Percentiles rank a stretch among this genome's conserved stretches.
phyloP scores from a whole-genome alignment of 129 eudicot genomes.

The Glebionis coronaria region DNA sequence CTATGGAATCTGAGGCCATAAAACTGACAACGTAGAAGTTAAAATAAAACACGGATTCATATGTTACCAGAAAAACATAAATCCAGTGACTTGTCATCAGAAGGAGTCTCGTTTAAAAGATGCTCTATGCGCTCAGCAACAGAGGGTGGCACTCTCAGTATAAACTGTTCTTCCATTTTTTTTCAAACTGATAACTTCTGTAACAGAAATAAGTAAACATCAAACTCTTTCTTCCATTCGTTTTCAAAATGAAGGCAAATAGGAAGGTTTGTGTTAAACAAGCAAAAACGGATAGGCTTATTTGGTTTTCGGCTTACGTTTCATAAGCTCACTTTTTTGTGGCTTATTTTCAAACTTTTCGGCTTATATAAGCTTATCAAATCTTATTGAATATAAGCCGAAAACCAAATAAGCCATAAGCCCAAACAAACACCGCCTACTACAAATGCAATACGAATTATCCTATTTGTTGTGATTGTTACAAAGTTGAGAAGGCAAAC shows the following conservation, averaged over 20 bases:
- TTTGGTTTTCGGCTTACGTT: too few relatives aligned
- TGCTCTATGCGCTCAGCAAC: slow-evolving; percentile 75
- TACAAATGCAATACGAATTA: background rate
- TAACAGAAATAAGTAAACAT: background rate
- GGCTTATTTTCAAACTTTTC: too few relatives aligned
- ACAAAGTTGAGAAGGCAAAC: background rate
- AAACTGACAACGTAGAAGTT: background rate
- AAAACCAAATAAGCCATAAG: too few relatives aligned
- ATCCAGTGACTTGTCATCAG: slow-evolving; percentile 69
- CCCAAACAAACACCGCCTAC: too few relatives aligned
- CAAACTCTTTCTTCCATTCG: slow-evolving; percentile 88
- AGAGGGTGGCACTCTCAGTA: slow-evolving; percentile 84
- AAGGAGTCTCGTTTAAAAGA: slow-evolving; percentile 55
- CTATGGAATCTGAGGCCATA: background rate
- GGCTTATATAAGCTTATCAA: too few relatives aligned
- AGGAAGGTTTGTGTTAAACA: too few relatives aligned
- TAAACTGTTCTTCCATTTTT: slow-evolving; percentile 86
- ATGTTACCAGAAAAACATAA: slow-evolving; percentile 66
- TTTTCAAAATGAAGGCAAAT: background rate
- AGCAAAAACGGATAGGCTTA: too few relatives aligned
- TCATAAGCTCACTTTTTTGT: too few relatives aligned
- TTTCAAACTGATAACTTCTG: slow-evolving; percentile 7
- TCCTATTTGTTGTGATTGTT: background rate
- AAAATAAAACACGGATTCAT: background rate
- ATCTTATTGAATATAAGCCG: too few relatives aligned